Base-by-base conservation (phyloP, 257 asterid genomes). In the Pogostemon cablin region DNA sequence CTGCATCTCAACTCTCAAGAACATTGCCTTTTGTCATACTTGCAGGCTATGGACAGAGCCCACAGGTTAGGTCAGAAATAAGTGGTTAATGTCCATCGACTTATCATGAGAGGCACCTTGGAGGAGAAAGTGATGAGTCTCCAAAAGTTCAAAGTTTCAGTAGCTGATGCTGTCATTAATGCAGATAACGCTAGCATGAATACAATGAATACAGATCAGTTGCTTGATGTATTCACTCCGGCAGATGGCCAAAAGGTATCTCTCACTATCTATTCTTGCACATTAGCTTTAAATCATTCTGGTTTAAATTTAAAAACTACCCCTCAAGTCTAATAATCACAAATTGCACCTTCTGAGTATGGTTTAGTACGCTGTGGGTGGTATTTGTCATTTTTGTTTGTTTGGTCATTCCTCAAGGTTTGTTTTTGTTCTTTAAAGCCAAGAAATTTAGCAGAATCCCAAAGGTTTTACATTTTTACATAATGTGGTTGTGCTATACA, bases 91-190 rank as follows among this genome's bases (percentile, higher is more conserved):
- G 99, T 95, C 55, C 98, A 95, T 73, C 98, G 99, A 41, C 96
- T 95, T 34, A 95, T 95, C 72, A 95, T 95, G 99, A 81, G 98
- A 85, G 99, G 99, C 83, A 89, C 98, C 56, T 78, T 95, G 88
- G 99, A 95, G 81, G 99, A 95, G 84, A 95, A 95, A 85, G 99
- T 95, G 63, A 95, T 95, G 99, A 91, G 98, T 76, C 99, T 95
- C 78, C 98, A 95, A 66, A 91, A 87, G 84, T 95, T 95, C 90
- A 95, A 95, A 77, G 92, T 95, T 32, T 89, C 98, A 3, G 84
- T 95, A 49, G 99, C 99, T 20, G 89, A 95, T 78, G 95, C 99
- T 1, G 93, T 95, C 72, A 95, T 95, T 67, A 95, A 95, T 68
- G 88, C 97, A 8, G 98, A 95, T 42, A 95, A 95, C 34, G 88